Conservation (phyloP, 2,329 filamentous ascomycete genomes). For the Botrytis elliptica region DNA sequence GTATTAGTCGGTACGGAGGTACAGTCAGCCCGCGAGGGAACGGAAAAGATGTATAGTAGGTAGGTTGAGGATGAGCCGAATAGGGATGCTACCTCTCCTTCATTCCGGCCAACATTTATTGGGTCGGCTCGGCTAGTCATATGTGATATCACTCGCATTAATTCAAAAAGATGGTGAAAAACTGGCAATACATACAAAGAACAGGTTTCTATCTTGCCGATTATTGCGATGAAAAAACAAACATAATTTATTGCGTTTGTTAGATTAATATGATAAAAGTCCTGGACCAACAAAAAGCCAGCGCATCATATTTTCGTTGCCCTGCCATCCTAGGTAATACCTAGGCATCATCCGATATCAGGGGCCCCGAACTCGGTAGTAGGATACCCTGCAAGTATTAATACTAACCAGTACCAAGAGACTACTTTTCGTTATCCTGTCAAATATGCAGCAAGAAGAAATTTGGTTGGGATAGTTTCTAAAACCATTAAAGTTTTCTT, state of each 20-base stretch:
- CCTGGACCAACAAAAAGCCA: background rate
- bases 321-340: background rate
- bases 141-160: background rate
- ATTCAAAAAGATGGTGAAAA: background rate
- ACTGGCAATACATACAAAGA: background rate
- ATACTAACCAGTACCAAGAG: background rate
- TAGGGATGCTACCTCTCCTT: background rate
- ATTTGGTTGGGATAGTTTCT: background rate
- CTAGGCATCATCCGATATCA: background rate
- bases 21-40: slow-evolving; percentile 3
- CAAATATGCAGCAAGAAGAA: background rate
- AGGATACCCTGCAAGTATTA: background rate
- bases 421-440: background rate
- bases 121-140: background rate
- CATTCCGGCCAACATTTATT: background rate
- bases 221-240: background rate
- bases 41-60: background rate
- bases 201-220: background rate
- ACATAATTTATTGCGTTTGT: background rate
- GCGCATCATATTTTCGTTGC: background rate
- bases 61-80: background rate
- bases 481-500: background rate
- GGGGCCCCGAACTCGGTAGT: background rate
- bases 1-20: background rate
- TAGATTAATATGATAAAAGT: background rate